Evolutionary conservation across 75 land plant species (phyloP).

Genomic region (Ceratopteris richardii): DNA sequence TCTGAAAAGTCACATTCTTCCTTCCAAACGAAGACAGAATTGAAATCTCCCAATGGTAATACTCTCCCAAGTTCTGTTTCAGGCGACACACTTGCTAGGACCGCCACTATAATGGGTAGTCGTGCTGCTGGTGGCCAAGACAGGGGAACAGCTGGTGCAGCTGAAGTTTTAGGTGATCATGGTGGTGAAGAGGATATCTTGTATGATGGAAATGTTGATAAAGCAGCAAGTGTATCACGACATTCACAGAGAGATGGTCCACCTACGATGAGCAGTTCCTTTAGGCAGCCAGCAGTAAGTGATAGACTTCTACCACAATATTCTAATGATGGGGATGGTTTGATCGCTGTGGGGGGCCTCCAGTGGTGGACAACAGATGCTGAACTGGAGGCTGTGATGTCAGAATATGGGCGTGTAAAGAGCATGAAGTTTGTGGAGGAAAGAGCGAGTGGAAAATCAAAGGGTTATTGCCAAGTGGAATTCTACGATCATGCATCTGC

Average conservation of each 20-base stretch:
- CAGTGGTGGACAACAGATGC: constrained; percentile 98
- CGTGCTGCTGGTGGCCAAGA: background rate
- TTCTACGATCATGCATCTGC: constrained; percentile 66
- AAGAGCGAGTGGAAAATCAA: constrained; percentile 91
- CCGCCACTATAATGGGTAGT: too few relatives aligned
- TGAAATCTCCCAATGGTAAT: too few relatives aligned
- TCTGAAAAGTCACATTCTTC: background rate
- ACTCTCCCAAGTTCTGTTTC: too few relatives aligned
- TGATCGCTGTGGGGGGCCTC: constrained; percentile 70
- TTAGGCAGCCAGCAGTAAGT: constrained; percentile 4
- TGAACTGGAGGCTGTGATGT: constrained; percentile 60
- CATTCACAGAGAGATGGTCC: constrained; percentile 6
- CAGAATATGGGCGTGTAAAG: constrained; percentile 73
- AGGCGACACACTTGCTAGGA: background rate
- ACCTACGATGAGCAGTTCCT: constrained; percentile 2
- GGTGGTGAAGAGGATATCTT: background rate
- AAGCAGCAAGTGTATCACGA: constrained; percentile 4
- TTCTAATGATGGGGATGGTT: constrained; percentile 17
- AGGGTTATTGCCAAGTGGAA: constrained; percentile 90
- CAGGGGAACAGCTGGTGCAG: background rate
- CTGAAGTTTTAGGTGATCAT: background rate
- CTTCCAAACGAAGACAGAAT: background rate
- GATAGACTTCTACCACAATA: constrained; percentile 5
- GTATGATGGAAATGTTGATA: background rate
- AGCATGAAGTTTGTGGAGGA: constrained; percentile 79